Conservation (phyloP, 2,329 filamentous ascomycete species). For the Paraphoma chrysanthemicola region DNA sequence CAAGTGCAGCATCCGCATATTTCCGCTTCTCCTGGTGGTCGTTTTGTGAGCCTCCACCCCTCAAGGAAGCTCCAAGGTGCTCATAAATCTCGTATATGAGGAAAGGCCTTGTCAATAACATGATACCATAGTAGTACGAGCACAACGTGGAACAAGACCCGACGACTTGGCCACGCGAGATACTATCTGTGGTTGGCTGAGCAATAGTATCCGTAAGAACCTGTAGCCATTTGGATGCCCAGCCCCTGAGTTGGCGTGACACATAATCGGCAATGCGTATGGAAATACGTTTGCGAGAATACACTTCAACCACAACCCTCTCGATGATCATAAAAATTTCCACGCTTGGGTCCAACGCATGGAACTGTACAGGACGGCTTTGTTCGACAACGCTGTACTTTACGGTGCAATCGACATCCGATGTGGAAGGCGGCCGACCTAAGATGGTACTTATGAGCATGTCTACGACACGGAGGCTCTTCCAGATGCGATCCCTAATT, state of each 20-base stretch:
- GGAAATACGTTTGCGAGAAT: constrained; percentile 52
- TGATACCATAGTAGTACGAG: constrained; percentile 62
- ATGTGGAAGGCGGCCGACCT: constrained; percentile 61
- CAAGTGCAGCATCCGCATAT: constrained; percentile 40
- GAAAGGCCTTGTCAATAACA: constrained; percentile 61
- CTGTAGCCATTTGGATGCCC: constrained; percentile 47
- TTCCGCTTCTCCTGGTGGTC: constrained; percentile 35
- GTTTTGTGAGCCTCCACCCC: constrained; percentile 30
- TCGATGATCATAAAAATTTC: constrained; percentile 60
- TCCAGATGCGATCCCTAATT: constrained; percentile 60
- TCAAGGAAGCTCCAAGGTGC: constrained; percentile 39
- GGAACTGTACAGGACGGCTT: constrained; percentile 18
- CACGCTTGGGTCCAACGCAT: constrained; percentile 43
- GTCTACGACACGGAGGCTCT: constrained; percentile 60
- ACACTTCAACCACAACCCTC: constrained; percentile 55
- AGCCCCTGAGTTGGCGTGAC: constrained; percentile 50
- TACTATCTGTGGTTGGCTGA: constrained; percentile 27
- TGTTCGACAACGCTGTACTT: constrained; percentile 43
- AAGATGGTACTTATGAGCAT: constrained; percentile 59
- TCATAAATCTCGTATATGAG: constrained; percentile 59
- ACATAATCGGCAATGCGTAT: constrained; percentile 51
- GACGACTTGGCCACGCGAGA: constrained; percentile 34
- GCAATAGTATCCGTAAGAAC: constrained; percentile 34
- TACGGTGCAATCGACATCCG: constrained; percentile 58
- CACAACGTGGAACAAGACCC: constrained; percentile 59